phyloP scores from a whole-genome alignment of 2,329 filamentous ascomycete genomes.

The Celoporthe dispersa region DNA sequence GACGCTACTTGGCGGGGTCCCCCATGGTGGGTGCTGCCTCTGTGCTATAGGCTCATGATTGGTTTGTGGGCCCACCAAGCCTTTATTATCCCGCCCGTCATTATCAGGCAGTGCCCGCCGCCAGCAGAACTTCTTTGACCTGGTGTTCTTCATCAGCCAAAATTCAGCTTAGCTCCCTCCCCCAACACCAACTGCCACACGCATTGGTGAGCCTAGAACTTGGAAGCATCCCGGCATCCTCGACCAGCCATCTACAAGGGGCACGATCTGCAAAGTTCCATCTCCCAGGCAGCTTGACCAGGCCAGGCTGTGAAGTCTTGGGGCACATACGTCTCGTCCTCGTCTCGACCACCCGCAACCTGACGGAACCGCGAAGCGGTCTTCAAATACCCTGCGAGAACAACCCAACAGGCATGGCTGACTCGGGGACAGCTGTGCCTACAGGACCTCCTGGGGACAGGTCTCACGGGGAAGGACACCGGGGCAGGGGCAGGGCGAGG shows the following conservation, averaged over 20 bases:
- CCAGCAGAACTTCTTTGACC: conserved; percentile 3
- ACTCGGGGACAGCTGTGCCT: conserved; percentile 26
- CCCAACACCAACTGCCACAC: neutral
- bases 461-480: conserved; percentile 39
- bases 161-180: neutral
- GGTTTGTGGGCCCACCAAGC: conserved; percentile 17
- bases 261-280: neutral
- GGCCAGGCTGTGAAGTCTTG: neutral
- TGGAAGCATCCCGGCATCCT: neutral
- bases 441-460: conserved; percentile 33
- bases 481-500: conserved; percentile 49
- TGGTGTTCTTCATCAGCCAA: conserved; percentile 1
- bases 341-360: neutral
- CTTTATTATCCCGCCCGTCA: conserved; percentile 2
- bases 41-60: neutral
- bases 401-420: conserved; percentile 17
- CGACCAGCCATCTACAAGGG: neutral
- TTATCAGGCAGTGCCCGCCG: conserved; percentile 11
- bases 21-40: neutral
- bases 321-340: neutral
- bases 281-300: neutral
- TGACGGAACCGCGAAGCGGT: neutral
- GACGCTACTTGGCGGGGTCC: neutral
- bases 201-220: neutral
- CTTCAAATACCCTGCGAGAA: neutral